Evolutionary conservation across 1,284 basidiomycete species (phyloP), one percentile per base, ranked within the genome.

Genomic region (Kwoniella shivajii): DNA sequence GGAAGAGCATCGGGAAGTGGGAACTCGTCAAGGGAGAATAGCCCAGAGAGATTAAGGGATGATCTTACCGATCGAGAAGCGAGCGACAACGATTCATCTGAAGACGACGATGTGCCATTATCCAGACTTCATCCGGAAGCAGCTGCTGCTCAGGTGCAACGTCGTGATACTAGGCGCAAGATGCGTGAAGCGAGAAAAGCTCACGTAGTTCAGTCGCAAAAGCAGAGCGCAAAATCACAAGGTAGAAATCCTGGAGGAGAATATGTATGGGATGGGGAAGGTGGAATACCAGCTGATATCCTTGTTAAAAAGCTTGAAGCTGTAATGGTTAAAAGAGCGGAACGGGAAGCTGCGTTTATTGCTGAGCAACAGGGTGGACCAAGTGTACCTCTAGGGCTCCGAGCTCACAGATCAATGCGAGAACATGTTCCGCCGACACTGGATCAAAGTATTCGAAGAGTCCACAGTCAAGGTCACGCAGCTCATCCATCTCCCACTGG

Each of bases 231-330:
- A 33, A 56, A 48, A 38, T 38, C 39, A 1, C 48, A 48, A 22
- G 65, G 63, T 3, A 45, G 67, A 16, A 71, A 71, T 52, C 67
- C 68, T 7, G 67, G 68, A 14, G 69, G 66, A 10, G 65, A 60
- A 20, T 54, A 53, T 4, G 56, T 60, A 2, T 77, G 75, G 75
- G 65, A 74, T 51, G 76, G 74, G 6, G 74, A 78, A 57, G 73
- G 73, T 18, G 76, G 74, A 41, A 65, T 76, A 18, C 73, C 71
- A 0, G 69, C 74, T 1, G 64, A 68, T 31, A 47, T 68, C 3
- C 59, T 78, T 1, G 48, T 49, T 0, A 52, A 49, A 4, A 68
- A 64, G 41, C 57, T 77, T 16, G 67, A 75, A 39, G 56, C 45
- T 6, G 63, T 73, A 2, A 10, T 61, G n/a, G 37, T 58, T 18